A percentile compares a stretch with the other conserved stretches of the same genome.
phyloP scores from a whole-genome alignment of 2,329 filamentous ascomycete species.

The Botrytis galanthina region DNA sequence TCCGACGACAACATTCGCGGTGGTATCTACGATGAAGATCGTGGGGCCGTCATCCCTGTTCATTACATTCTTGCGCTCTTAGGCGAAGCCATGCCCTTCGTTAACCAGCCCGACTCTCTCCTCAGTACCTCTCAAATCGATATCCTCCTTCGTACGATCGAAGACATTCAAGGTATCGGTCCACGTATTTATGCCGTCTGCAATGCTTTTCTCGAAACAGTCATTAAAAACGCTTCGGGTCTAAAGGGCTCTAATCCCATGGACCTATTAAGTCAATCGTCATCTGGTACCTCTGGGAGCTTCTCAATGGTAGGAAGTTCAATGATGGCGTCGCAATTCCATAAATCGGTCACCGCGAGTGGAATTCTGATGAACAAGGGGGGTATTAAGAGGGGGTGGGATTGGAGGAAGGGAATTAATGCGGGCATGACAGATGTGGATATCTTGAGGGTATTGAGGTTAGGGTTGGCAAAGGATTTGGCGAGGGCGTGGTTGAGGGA shows the following conservation, averaged over 20 bases:
- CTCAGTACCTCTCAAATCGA: slow-evolving; percentile 72
- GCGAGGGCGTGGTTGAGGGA: slow-evolving; percentile 67
- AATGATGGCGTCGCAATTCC: slow-evolving; percentile 63
- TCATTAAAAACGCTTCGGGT: slow-evolving; percentile 67
- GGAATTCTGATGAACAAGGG: slow-evolving; percentile 45
- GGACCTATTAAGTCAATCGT: slow-evolving; percentile 66
- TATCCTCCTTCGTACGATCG: slow-evolving; percentile 70
- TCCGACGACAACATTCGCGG: slow-evolving; percentile 89
- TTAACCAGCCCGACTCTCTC: slow-evolving; percentile 60
- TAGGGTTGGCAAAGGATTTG: slow-evolving; percentile 73
- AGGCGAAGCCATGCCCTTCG: slow-evolving; percentile 77
- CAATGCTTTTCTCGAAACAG: slow-evolving; percentile 74
- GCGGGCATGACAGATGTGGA: slow-evolving; percentile 62
- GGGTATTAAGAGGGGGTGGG: slow-evolving; percentile 65
- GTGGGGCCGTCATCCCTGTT: slow-evolving; percentile 81
- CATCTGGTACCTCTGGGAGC: slow-evolving; percentile 56
- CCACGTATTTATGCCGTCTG: slow-evolving; percentile 70
- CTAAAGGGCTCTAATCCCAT: slow-evolving; percentile 61
- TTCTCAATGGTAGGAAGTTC: slow-evolving; percentile 67
- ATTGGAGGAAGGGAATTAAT: slow-evolving; percentile 62
- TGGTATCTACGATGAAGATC: slow-evolving; percentile 77
- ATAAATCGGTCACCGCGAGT: slow-evolving; percentile 57
- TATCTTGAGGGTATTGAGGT: slow-evolving; percentile 68
- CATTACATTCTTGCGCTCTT: slow-evolving; percentile 82
- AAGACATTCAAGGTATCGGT: slow-evolving; percentile 75